phyloP scores from a whole-genome alignment of 441 rosid genomes.

The Euphorbia corollata region DNA sequence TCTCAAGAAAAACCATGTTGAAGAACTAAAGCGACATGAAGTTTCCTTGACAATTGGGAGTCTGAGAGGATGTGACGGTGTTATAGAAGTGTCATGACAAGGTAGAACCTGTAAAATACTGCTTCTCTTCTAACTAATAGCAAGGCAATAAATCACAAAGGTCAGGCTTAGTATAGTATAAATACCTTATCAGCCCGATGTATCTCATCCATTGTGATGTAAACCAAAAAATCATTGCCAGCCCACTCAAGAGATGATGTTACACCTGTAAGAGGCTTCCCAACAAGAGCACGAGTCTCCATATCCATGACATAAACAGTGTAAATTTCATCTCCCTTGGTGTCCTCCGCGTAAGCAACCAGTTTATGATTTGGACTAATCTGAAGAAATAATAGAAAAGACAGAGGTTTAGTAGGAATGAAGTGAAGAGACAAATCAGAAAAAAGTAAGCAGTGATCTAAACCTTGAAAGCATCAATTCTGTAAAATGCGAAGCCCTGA shows the following conservation, averaged over 20 bases:
- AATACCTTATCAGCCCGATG: conserved; percentile 83
- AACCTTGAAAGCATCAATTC: conserved; percentile 59
- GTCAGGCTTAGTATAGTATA: background rate
- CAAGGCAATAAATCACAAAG: conserved; percentile 1
- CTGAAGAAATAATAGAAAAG: conserved; percentile 27
- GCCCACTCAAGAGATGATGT: conserved; percentile 67
- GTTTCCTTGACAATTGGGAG: conserved; percentile 1
- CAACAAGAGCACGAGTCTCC: conserved; percentile 43
- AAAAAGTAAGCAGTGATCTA: background rate
- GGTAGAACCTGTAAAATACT: background rate
- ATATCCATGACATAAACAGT: conserved; percentile 56
- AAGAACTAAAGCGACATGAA: background rate
- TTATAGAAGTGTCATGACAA: background rate
- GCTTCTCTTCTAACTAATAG: background rate
- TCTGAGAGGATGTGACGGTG: background rate
- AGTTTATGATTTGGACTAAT: conserved; percentile 63
- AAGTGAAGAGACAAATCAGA: too few relatives aligned
- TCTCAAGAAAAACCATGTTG: background rate
- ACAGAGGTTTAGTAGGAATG: background rate
- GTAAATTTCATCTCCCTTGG: conserved; percentile 71
- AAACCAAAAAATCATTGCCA: conserved; percentile 68
- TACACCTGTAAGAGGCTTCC: conserved; percentile 44
- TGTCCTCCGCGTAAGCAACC: conserved; percentile 84
- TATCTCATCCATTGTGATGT: conserved; percentile 73
- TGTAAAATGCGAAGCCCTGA: conserved; percentile 45